These are phyloP conservation scores for Brassica nigra DNA, from an alignment of 345 rosid genomes.

Conservation along the genomic window DNA sequence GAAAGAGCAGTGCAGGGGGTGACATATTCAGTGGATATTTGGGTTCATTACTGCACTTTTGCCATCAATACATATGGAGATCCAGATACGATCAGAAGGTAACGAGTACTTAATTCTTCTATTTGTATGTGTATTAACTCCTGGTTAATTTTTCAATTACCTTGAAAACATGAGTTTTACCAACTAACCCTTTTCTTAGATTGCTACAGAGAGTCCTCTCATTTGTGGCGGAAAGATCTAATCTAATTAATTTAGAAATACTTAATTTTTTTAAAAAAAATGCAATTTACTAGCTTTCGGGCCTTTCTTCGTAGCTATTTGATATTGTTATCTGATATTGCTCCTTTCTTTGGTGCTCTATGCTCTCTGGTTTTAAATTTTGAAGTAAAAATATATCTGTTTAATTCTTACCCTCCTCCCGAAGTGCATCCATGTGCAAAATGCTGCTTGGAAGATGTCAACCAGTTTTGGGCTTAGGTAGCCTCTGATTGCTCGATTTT, in stretches of 20 bases:
- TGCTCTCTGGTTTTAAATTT: not conserved
- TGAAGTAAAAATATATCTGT: too few relatives aligned
- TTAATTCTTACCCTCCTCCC: constrained; percentile 54
- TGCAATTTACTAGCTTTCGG: not conserved
- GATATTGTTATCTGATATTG: constrained; percentile 18
- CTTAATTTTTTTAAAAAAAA: not conserved
- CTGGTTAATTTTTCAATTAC: constrained; percentile 37
- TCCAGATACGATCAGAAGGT: constrained; percentile 93
- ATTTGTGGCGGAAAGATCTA: constrained; percentile 61
- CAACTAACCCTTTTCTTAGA: constrained; percentile 68
- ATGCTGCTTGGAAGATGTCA: constrained; percentile 90
- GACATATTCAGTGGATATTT: constrained; percentile 96
- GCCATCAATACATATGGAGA: constrained; percentile 84
- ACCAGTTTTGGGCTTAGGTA: constrained; percentile 31
- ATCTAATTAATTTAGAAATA: constrained; percentile 26
- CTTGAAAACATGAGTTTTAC: constrained; percentile 42
- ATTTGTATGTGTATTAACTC: constrained; percentile 31
- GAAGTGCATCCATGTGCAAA: constrained; percentile 84
- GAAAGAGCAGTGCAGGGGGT: constrained; percentile 90
- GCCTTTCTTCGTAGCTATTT: constrained; percentile 32
- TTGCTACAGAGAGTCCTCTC: constrained; percentile 69
- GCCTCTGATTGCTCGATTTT: constrained; percentile 12
- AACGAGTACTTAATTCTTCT: constrained; percentile 35
- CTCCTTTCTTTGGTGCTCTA: not conserved
- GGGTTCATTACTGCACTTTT: constrained; percentile 88